These are phyloP conservation scores for Chloromonas sp. DNA, from an alignment of 163 green algal genomes.

Conservation along the genomic window DNA sequence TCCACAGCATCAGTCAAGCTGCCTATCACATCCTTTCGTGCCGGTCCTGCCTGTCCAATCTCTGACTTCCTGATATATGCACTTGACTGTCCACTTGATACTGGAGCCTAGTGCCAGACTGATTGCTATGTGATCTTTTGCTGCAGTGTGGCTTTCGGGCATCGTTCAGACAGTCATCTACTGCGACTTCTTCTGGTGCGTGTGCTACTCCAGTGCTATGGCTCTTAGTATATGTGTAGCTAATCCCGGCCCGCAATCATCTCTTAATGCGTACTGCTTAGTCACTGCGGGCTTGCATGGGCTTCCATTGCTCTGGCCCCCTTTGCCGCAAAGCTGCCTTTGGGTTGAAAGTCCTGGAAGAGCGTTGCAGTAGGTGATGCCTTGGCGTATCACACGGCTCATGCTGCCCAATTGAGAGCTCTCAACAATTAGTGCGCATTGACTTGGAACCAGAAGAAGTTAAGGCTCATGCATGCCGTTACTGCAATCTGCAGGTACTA, in stretches of 20 bases:
- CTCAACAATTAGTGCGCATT: too few species aligned
- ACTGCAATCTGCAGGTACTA: slow-evolving; percentile 73
- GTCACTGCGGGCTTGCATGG: not conserved
- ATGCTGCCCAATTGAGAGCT: too few species aligned
- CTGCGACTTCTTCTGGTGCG: slow-evolving; percentile 98
- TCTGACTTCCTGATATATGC: too few species aligned
- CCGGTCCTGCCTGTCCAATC: too few species aligned
- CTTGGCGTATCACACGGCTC: too few species aligned
- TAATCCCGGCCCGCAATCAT: not conserved
- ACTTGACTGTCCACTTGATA: too few species aligned
- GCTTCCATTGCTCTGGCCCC: not conserved
- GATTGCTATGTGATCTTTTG: not conserved
- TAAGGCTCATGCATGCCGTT: too few species aligned
- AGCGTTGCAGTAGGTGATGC: too few species aligned
- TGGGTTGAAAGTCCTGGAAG: too few species aligned
- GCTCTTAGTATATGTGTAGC: not conserved
- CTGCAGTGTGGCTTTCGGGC: slow-evolving; percentile 89
- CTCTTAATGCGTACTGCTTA: not conserved
- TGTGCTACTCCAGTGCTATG: not conserved
- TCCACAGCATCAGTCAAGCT: too few species aligned
- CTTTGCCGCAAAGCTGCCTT: not conserved
- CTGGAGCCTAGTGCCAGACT: too few species aligned
- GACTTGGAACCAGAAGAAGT: not conserved
- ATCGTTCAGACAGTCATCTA: slow-evolving; percentile 90
- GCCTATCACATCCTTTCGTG: too few species aligned